Base-by-base conservation (phyloP, 192 early-diverging fungal species). In the Entomortierella chlamydospora region DNA sequence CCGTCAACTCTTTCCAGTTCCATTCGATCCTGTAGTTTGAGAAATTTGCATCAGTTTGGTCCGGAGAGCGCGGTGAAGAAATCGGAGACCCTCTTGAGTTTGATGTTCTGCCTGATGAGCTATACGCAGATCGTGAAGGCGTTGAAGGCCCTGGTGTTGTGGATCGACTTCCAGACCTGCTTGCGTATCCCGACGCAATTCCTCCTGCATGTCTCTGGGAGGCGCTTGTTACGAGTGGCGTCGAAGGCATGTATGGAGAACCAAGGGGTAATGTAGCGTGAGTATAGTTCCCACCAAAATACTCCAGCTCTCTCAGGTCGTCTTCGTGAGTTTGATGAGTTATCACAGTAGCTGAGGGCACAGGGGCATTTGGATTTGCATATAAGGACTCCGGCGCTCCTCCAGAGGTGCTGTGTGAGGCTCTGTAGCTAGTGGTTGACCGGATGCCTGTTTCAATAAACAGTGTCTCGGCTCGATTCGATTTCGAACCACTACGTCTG, bases 21-120 rank as follows among this genome's bases (percentile, higher is more conserved):
- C 76, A 79, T 37, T 79, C 76, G 20, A 79, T 79, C 58, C 57
- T 60, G 52, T 79, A 79, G 34, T 70, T 79, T 30, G 76, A 70
- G 64, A 79, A 79, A 2, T 58, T 61, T 13, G 57, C 31, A 41
- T 78, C 73, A 2, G 56, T 62, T 41, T 64, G 61, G 25, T 53
- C 33, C 18, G 37, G 42, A 0, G 49, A 43, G 11, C 29, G 17
- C 51, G 22, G n/a, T 13, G 25, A 29, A 15, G 57, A 18, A 15
- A 31, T 20, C 12, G 18, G 22, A 2, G 34, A 11, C 4, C 41
- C 28, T 11, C 26, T 23, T 6, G 64, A 25, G 8, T 70, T 59
- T 26, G 70, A 49, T 18, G 60, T 20, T 26, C 63, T 55, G 53
- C 64, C 70, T 10, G 74, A 67, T 2, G 74, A 70, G 18, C 74